These are phyloP conservation scores for Fusarium staphyleae DNA, from an alignment of 2,329 filamentous ascomycete genomes.

Conservation along the genomic window DNA sequence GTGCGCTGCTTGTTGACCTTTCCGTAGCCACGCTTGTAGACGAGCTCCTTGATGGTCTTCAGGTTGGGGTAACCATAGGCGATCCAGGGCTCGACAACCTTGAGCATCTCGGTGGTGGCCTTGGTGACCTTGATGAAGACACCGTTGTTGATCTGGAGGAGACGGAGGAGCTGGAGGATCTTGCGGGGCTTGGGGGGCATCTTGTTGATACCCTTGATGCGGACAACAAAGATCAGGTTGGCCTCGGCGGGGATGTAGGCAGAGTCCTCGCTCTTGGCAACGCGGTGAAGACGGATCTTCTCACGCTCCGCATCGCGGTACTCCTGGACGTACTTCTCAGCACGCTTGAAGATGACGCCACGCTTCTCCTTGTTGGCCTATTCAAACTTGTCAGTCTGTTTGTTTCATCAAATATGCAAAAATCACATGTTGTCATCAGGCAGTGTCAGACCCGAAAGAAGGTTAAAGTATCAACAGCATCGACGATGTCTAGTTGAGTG, in stretches of 20 bases:
- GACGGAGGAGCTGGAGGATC: constrained; percentile 98
- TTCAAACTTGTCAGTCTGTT: constrained; percentile 49
- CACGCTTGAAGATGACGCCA: constrained; percentile 98
- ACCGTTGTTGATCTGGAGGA: constrained; percentile 99
- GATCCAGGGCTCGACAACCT: constrained; percentile 98
- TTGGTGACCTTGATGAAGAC: constrained; percentile 98
- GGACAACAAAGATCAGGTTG: constrained; percentile 96
- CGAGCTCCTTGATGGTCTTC: constrained; percentile 97
- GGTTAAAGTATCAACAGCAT: constrained; percentile 98
- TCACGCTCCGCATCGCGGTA: constrained; percentile 98
- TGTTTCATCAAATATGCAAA: constrained; percentile 22
- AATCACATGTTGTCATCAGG: constrained; percentile 43
- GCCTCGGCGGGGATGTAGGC: constrained; percentile 95
- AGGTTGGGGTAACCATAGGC: constrained; percentile 99
- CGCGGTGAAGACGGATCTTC: constrained; percentile 91
- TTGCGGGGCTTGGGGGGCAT: constrained; percentile 99
- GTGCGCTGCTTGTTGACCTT: constrained; percentile 99
- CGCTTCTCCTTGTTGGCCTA: constrained; percentile 99
- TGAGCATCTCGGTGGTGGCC: constrained; percentile 96
- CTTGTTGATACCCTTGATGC: constrained; percentile 99
- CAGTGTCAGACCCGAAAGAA: constrained; percentile 98
- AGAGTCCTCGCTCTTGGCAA: constrained; percentile 89
- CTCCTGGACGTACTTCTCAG: constrained; percentile 99
- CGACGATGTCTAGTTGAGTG: constrained; percentile 92
- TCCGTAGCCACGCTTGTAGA: constrained; percentile 99